These are phyloP conservation scores for Ceriops zippeliana DNA, from an alignment of 345 rosid species.

Conservation along the genomic window DNA sequence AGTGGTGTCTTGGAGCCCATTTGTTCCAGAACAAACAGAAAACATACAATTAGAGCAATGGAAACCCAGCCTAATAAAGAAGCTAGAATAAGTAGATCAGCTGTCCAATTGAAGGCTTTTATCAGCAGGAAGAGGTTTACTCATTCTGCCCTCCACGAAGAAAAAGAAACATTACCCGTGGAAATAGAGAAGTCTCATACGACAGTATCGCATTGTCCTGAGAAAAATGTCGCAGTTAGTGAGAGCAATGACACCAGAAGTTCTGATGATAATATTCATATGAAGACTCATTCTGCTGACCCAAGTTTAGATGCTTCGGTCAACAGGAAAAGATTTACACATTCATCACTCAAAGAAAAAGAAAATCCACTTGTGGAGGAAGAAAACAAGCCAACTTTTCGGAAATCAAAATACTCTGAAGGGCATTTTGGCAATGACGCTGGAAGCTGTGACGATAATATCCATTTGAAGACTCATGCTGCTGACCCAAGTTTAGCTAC, in stretches of 20 bases:
- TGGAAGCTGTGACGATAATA: background rate
- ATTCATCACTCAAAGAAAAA: conserved; percentile 2
- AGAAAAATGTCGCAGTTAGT: background rate
- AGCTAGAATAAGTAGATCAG: conserved; percentile 15
- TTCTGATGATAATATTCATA: background rate
- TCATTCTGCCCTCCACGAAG: conserved; percentile 8
- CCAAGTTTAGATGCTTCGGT: conserved; percentile 2
- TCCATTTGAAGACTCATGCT: background rate
- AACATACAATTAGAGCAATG: background rate
- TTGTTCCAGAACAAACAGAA: conserved; percentile 2
- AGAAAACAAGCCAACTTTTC: conserved; percentile 1
- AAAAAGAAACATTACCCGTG: conserved; percentile 6
- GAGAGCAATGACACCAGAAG: background rate
- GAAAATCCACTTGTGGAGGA: conserved; percentile 2
- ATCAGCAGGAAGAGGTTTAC: conserved; percentile 6
- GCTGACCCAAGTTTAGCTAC: background rate
- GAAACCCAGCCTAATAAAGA: conserved; percentile 3
- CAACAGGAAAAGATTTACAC: conserved; percentile 5
- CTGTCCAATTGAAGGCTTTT: conserved; percentile 1
- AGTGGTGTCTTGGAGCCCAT: background rate
- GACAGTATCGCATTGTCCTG: background rate
- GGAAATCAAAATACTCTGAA: background rate
- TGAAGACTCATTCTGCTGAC: background rate
- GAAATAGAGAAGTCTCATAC: background rate
- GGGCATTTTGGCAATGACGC: background rate